These are phyloP conservation scores for Papiliotrema laurentii DNA, from an alignment of 1,284 basidiomycete genomes.

Conservation along the genomic window DNA sequence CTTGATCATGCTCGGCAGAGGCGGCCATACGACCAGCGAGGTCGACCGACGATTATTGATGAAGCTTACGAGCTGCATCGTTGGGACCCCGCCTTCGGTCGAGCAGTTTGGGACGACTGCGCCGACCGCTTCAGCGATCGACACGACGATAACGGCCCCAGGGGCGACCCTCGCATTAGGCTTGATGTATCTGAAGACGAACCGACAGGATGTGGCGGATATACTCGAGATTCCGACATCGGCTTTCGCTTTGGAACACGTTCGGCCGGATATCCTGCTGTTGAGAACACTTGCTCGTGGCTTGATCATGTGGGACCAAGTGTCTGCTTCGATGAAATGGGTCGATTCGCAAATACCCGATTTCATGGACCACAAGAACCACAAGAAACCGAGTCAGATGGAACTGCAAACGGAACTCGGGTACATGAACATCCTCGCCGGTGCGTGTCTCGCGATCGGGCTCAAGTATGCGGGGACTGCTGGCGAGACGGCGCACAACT, in stretches of 20 bases:
- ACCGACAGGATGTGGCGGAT: constrained; percentile 75
- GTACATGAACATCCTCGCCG: constrained; percentile 82
- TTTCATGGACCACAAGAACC: constrained; percentile 60
- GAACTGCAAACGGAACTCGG: constrained; percentile 79
- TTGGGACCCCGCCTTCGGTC: constrained; percentile 55
- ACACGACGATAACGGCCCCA: constrained; percentile 81
- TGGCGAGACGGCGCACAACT: constrained; percentile 73
- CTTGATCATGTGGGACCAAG: constrained; percentile 82
- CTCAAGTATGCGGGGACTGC: constrained; percentile 93
- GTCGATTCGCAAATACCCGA: constrained; percentile 67
- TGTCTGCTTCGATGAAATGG: constrained; percentile 73
- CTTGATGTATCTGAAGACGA: constrained; percentile 85
- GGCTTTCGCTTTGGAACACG: constrained; percentile 67
- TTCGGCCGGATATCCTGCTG: constrained; percentile 83
- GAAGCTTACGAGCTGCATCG: constrained; percentile 64
- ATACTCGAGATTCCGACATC: constrained; percentile 79
- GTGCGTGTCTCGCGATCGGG: constrained; percentile 84
- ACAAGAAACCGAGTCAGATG: constrained; percentile 45
- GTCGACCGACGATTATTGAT: constrained; percentile 68
- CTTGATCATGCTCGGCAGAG: constrained; percentile 90
- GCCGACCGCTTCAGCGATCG: constrained; percentile 46
- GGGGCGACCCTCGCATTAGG: constrained; percentile 86
- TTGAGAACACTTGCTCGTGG: constrained; percentile 71
- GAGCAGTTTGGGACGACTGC: constrained; percentile 7
- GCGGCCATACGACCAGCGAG: constrained; percentile 53